phyloP scores from a whole-genome alignment of 345 rosid genomes.

The Pelargonium nanum region DNA sequence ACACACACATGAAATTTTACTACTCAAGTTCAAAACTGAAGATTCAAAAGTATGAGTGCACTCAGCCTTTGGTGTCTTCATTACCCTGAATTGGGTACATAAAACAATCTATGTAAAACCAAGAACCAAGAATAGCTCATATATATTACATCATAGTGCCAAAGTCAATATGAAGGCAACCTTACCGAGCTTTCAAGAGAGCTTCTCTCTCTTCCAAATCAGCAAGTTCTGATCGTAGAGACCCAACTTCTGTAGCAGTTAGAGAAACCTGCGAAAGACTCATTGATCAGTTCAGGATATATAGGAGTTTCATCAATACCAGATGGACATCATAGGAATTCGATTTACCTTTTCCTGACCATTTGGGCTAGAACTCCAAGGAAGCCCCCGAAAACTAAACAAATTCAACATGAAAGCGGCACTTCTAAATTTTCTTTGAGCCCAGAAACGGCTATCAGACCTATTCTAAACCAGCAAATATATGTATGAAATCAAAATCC shows the following conservation, averaged over 20 bases:
- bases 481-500: conserved; percentile 8
- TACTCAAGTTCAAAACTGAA: too few species aligned
- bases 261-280: conserved; percentile 47
- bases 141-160: neutral
- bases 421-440: conserved; percentile 37
- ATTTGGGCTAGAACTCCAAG: conserved; percentile 52
- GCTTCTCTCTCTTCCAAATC: conserved; percentile 87
- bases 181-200: conserved; percentile 85
- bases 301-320: conserved; percentile 3
- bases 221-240: conserved; percentile 67
- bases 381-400: conserved; percentile 58
- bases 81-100: too few species aligned
- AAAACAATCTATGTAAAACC: neutral
- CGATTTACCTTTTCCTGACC: conserved; percentile 67
- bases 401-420: conserved; percentile 68
- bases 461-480: conserved; percentile 48
- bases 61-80: too few species aligned
- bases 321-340: conserved; percentile 5
- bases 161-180: neutral
- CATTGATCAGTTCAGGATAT: conserved; percentile 3
- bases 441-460: conserved; percentile 29
- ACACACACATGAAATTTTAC: too few species aligned
- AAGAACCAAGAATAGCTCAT: neutral
- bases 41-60: too few species aligned
- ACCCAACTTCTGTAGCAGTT: conserved; percentile 61